Conservation (phyloP, 176 grass and related monocot species). For the Carex cristatella region DNA sequence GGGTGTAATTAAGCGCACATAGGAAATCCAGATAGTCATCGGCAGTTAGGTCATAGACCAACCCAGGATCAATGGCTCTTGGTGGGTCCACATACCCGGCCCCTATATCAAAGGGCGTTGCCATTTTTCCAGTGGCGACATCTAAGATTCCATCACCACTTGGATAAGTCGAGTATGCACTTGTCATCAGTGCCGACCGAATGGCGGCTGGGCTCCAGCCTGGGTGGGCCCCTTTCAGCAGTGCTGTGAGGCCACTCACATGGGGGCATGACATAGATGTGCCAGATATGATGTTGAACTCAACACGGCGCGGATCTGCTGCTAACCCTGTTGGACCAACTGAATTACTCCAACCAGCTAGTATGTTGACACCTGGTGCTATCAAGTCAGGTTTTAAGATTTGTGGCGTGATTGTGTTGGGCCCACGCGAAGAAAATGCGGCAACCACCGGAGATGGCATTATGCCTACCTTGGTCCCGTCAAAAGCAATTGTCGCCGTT, state of each 20-base stretch:
- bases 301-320: constrained; percentile 46
- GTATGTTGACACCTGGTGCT: constrained; percentile 85
- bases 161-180: constrained; percentile 57
- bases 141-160: constrained; percentile 57
- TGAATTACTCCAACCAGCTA: constrained; percentile 62
- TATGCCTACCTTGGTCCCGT: constrained; percentile 66
- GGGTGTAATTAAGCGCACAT: constrained; percentile 75
- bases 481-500: constrained; percentile 60
- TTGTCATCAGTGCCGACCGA: constrained; percentile 84
- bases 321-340: constrained; percentile 60
- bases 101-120: constrained; percentile 76
- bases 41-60: constrained; percentile 63
- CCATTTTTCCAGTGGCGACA: constrained; percentile 46
- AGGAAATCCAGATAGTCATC: constrained; percentile 89
- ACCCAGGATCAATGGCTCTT: constrained; percentile 70
- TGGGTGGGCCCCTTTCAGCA: constrained; percentile 59
- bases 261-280: constrained; percentile 99
- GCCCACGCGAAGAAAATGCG: constrained; percentile 84
- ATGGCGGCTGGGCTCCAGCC: constrained; percentile 84
- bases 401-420: constrained; percentile 56
- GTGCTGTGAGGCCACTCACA: constrained; percentile 75
- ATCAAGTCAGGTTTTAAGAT: constrained; percentile 88
- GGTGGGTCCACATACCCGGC: constrained; percentile 83
- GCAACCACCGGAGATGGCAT: constrained; percentile 83
- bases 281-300: constrained; percentile 93